These are phyloP conservation scores for Cylindrodendrum hubeiense DNA, from an alignment of 2,329 filamentous ascomycete genomes.

Conservation along the genomic window DNA sequence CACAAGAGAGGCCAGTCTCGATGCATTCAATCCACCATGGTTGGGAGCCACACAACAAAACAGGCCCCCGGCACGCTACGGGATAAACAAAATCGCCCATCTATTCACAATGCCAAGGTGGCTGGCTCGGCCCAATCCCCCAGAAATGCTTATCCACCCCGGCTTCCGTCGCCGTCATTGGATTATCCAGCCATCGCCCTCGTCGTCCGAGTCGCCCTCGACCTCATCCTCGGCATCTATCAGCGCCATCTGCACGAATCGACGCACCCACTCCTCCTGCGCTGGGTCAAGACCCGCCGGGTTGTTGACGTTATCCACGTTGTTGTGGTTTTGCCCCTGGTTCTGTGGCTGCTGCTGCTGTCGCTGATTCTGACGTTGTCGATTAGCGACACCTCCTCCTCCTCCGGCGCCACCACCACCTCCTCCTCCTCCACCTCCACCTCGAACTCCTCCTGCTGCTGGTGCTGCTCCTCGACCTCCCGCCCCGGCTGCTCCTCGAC, in stretches of 20 bases:
- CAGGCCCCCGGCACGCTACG: conserved; percentile 13
- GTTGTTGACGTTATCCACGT: conserved; percentile 25
- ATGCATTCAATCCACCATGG: conserved; percentile 22
- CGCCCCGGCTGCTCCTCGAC: conserved; percentile 39
- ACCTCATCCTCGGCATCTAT: conserved; percentile 65
- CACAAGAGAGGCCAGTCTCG: conserved; percentile 7
- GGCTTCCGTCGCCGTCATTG: conserved; percentile 31
- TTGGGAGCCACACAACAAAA: conserved; percentile 19
- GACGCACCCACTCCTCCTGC: conserved; percentile 65
- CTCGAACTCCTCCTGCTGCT: conserved; percentile 29
- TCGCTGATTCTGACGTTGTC: conserved; percentile 35
- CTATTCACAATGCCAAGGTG: conserved; percentile 7
- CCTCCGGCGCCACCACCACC: conserved; percentile 28
- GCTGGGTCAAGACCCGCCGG: conserved; percentile 56
- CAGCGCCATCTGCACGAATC: conserved; percentile 67
- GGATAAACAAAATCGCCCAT: conserved; percentile 14
- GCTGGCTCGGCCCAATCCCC: conserved; percentile 19
- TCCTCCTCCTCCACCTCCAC: conserved; percentile 34
- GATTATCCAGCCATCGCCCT: conserved; percentile 45
- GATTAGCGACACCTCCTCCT: conserved; percentile 43
- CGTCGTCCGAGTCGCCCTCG: conserved; percentile 56
- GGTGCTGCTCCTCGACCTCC: conserved; percentile 37
- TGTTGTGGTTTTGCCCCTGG: conserved; percentile 29
- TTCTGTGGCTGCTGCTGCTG: conserved; percentile 37
- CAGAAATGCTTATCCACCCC: neutral